These are phyloP conservation scores for Neurospora sublineolata DNA, from an alignment of 495 filamentous ascomycete genomes.

Conservation along the genomic window DNA sequence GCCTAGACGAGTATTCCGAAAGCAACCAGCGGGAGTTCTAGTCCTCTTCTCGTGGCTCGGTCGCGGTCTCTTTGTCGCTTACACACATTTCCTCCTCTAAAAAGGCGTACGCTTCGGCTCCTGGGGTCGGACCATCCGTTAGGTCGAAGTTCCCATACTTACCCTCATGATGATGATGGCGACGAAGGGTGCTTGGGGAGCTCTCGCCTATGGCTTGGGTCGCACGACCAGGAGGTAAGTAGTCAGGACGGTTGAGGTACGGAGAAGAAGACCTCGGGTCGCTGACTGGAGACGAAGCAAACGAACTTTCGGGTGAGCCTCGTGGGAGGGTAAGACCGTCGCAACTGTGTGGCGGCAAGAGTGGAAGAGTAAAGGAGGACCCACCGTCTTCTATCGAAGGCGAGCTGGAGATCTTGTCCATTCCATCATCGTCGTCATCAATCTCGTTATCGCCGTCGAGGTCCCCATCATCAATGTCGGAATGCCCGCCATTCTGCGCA, in stretches of 20 bases:
- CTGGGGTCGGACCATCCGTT: background rate
- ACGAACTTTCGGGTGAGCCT: constrained; percentile 14
- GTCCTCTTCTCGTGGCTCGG: background rate
- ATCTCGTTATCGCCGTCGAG: constrained; percentile 57
- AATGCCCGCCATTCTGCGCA: constrained; percentile 41
- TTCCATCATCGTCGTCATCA: constrained; percentile 75
- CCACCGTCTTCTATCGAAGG: constrained; percentile 98
- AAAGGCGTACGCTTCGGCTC: background rate
- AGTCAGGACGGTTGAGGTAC: constrained; percentile 38
- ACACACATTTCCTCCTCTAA: background rate
- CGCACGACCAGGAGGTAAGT: constrained; percentile 29
- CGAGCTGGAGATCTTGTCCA: constrained; percentile 96
- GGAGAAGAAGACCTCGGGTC: constrained; percentile 42
- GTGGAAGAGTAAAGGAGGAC: constrained; percentile 34
- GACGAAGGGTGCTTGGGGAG: constrained; percentile 17
- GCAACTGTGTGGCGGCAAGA: constrained; percentile 24
- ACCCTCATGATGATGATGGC: constrained; percentile 53
- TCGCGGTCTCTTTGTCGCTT: background rate
- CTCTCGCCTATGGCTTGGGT: constrained; percentile 27
- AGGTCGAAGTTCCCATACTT: constrained; percentile 33
- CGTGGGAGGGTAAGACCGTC: constrained; percentile 29
- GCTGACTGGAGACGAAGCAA: constrained; percentile 14
- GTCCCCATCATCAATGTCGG: constrained; percentile 56
- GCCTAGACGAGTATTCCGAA: background rate
- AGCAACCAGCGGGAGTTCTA: background rate